Conservation (phyloP, 2,329 filamentous ascomycete species). For the Fusarium sambucinum region DNA sequence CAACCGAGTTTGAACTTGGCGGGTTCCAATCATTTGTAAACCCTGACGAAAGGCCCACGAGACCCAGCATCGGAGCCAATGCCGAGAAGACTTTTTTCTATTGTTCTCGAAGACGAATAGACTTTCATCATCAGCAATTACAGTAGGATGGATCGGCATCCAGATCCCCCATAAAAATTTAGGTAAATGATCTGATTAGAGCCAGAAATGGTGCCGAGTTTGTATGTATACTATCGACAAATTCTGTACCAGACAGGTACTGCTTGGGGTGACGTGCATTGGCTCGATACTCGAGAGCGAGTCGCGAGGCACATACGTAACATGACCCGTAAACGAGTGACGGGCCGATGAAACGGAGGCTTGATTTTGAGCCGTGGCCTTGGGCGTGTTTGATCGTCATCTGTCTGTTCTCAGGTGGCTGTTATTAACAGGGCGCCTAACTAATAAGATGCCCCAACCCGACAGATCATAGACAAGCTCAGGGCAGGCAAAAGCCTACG, state of each 20-base stretch:
- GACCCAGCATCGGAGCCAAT: constrained; percentile 5
- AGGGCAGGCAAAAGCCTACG: background rate
- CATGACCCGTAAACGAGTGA: constrained; percentile 20
- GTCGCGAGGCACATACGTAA: constrained; percentile 8
- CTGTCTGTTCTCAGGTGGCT: constrained; percentile 34
- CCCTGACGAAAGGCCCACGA: constrained; percentile 3
- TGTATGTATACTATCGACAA: background rate
- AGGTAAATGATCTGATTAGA: constrained; percentile 1
- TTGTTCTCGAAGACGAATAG: constrained; percentile 28
- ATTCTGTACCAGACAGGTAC: background rate
- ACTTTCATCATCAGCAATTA: constrained; percentile 4
- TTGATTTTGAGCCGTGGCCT: constrained; percentile 27
- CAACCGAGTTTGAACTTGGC: constrained; percentile 35
- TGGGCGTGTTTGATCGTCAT: constrained; percentile 37
- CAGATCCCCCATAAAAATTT: constrained; percentile 1
- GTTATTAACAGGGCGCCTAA: constrained; percentile 20
- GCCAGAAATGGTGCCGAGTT: background rate
- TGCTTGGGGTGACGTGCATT: constrained; percentile 7
- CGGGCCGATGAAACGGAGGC: constrained; percentile 40
- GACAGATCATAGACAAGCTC: constrained; percentile 13
- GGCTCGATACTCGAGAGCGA: constrained; percentile 16
- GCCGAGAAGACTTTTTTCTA: constrained; percentile 9
- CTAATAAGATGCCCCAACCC: constrained; percentile 15
- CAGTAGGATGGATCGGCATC: constrained; percentile 3
- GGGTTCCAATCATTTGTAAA: constrained; percentile 28